These are phyloP conservation scores for Amaranthus palmeri DNA, from an alignment of 148 eudicot species.

Conservation along the genomic window DNA sequence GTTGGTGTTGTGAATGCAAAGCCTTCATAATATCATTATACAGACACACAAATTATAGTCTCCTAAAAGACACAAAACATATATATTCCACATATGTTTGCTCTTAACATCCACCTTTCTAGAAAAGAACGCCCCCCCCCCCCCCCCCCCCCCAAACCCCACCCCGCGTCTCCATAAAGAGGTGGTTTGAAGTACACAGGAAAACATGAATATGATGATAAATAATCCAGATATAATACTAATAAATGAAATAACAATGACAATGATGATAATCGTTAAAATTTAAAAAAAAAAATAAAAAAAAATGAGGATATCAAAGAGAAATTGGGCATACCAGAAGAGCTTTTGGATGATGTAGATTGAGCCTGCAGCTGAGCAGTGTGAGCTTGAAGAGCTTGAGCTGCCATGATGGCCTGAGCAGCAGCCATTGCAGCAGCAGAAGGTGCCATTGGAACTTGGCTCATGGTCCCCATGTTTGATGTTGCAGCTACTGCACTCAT, in stretches of 20 bases:
- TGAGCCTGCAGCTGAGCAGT: constrained; percentile 66
- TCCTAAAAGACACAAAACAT: too few relatives aligned
- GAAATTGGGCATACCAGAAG: constrained; percentile 36
- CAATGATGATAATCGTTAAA: not conserved
- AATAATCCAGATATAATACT: too few relatives aligned
- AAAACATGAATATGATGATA: not conserved
- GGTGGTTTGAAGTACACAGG: too few relatives aligned
- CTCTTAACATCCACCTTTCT: too few relatives aligned
- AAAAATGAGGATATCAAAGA: not conserved
- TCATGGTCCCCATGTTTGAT: constrained; percentile 74
- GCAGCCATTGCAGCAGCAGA: constrained; percentile 99
- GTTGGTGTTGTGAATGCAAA: too few relatives aligned
- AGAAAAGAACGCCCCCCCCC: too few relatives aligned
- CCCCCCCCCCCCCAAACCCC: too few relatives aligned
- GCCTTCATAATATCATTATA: too few relatives aligned
- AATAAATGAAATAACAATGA: too few relatives aligned
- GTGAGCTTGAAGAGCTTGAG: constrained; percentile 95
- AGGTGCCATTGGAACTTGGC: constrained; percentile 97
- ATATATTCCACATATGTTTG: too few relatives aligned
- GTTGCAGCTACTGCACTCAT: constrained; percentile 84
- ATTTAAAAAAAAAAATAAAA: constrained; percentile 1
- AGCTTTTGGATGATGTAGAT: constrained; percentile 52
- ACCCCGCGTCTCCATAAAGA: too few relatives aligned
- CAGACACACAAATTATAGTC: too few relatives aligned
- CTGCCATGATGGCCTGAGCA: constrained; percentile 98